Base-by-base conservation (phyloP, 78 protist genomes). In the Isochrysis galbana region DNA sequence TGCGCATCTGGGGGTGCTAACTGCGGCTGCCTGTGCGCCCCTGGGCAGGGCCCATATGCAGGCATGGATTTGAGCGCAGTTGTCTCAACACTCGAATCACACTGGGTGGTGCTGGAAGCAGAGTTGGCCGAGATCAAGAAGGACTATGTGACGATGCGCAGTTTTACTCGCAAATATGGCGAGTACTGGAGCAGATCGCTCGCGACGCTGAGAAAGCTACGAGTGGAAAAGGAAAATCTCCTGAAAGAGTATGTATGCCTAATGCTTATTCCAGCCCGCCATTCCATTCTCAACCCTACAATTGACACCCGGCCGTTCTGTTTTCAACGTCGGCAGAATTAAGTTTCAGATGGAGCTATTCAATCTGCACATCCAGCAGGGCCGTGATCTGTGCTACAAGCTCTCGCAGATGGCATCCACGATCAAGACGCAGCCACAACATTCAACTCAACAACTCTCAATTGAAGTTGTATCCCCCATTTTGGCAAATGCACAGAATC, bases 21-120 rank as follows among this genome's bases (percentile, higher is more conserved):
- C n/a, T n/a, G n/a, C n/a, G n/a, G n/a, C n/a, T n/a, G n/a, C n/a
- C n/a, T n/a, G n/a, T n/a, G n/a, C n/a, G n/a, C n/a, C n/a, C n/a
- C n/a, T n/a, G n/a, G n/a, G n/a, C 67, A 54, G 67, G 67, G 67
- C 67, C 10, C 19, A 10, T 54, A 21, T 19, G 67, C 67, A 54
- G 32, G 19, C 32, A 54, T 72, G 82, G 82, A 72, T 19, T 42
- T 72, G 82, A 72, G 46, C 44, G 82, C 46, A 19, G 82, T 72
- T 17, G 42, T 72, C n/a, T 29, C 42, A 25, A 72, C 82, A 42
- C 82, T 72, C 36, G 82, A 72, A 21, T 72, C 82, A 42, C 82
- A 72, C 82, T 72, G 82, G 82, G 82, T 72, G 42, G 82, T 72
- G 42, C 42, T 72, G 42, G 82, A 72, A 5, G 82, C 82, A 42